Evolutionary conservation across 768 basidiomycete species (phyloP).

Genomic region (Hygrophoropsis aurantiaca): DNA sequence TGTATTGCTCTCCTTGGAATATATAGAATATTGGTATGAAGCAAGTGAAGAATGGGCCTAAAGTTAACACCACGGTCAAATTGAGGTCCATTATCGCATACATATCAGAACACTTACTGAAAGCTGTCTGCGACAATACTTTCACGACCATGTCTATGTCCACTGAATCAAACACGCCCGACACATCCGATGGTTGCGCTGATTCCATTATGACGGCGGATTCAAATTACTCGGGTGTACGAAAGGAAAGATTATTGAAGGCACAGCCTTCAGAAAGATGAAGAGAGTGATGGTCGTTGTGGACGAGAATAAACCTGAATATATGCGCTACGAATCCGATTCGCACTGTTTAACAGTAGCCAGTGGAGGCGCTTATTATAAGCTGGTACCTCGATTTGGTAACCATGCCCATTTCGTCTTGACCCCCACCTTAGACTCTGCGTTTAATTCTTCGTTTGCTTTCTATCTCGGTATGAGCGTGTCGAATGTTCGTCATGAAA

Average conservation of each 20-base stretch:
- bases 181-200: too few relatives aligned
- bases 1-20: slow-evolving; percentile 61
- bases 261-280: slow-evolving; percentile 14
- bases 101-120: slow-evolving; percentile 55
- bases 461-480: too few relatives aligned
- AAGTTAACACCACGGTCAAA: slow-evolving; percentile 4
- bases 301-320: neutral
- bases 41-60: slow-evolving; percentile 83
- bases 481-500: too few relatives aligned
- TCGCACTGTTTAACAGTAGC: too few relatives aligned
- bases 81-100: neutral
- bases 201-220: too few relatives aligned
- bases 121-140: slow-evolving; percentile 73
- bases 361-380: too few relatives aligned
- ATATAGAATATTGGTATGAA: slow-evolving; percentile 78
- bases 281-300: slow-evolving; percentile 2
- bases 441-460: too few relatives aligned
- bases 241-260: slow-evolving; percentile 5
- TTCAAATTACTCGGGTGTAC: neutral
- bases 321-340: too few relatives aligned
- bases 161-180: slow-evolving; percentile 25
- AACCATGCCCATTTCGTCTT: too few relatives aligned
- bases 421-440: too few relatives aligned
- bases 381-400: too few relatives aligned
- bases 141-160: slow-evolving; percentile 80